Base-by-base conservation (phyloP, 2,329 filamentous ascomycete genomes). In the Neurospora crassa region DNA sequence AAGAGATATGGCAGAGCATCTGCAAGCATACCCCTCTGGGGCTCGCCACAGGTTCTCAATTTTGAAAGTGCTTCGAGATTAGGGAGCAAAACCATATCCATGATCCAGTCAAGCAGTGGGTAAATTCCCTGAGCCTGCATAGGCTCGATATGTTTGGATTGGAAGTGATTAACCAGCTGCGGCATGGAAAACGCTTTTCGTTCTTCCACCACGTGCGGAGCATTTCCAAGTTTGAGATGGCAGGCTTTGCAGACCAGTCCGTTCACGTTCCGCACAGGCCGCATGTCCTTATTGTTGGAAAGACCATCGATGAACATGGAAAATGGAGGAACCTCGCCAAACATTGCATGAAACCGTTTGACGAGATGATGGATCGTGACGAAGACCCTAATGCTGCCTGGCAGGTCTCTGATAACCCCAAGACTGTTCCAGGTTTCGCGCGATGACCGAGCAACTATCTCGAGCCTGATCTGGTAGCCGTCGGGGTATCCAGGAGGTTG, bases 391-490 rank as follows among this genome's bases (percentile, higher is more conserved):
- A 92, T 83, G 72, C 86, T 86, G 47, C 86, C 85, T 16, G 89
- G 85, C 18, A 93, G 80, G 69, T 89, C 86, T 74, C 87, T 87
- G 73, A 92, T 82, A 3, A 84, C 84, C 8, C 84, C 84, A 2
- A 90, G 85, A 29, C 83, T 80, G 73, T 86, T 86, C 90, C 91
- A 94, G 43, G 91, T 79, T 34, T 88, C 86, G 72, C 87, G 84
- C 5, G 88, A 86, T 76, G 85, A 84, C 59, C 80, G 82, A 11
- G 85, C 84, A 72, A 92, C 80, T 67, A 85, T 81, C 68, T 87
- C 83, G 8, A 88, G 79, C 74, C 86, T 84, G 20, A 76, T 72
- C 71, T 82, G 80, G 73, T 87, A 84, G 40, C 79, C 80, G 70
- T 82, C 82, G 74, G 81, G 81, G 77, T 82, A 73, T 1, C 71